Conservation (phyloP, 371 early-diverging fungal species). For the Apophysomyces elegans region DNA sequence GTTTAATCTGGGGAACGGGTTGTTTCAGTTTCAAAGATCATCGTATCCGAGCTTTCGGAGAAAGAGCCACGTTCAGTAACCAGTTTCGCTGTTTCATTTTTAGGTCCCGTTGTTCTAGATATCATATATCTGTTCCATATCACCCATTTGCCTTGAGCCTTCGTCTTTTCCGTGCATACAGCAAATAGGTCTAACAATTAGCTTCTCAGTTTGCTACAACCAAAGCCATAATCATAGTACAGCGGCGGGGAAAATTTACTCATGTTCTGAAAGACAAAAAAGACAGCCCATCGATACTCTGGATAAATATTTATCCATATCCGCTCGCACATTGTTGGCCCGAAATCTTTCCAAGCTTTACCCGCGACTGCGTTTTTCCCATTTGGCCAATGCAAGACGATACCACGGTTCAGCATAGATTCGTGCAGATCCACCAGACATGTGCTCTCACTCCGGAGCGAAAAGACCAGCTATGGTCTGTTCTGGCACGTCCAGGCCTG, state of each 20-base stretch:
- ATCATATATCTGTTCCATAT: too few species aligned
- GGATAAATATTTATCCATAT: too few species aligned
- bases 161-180: too few species aligned
- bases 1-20: background rate
- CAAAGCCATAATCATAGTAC: too few species aligned
- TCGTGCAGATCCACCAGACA: constrained; percentile 41
- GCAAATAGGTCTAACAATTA: too few species aligned
- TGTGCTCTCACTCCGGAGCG: constrained; percentile 14
- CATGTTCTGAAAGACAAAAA: background rate
- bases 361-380: constrained; percentile 1
- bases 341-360: background rate
- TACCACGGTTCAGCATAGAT: constrained; percentile 29
- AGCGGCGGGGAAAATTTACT: too few species aligned
- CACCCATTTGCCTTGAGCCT: too few species aligned
- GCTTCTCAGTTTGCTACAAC: too few species aligned
- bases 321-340: too few species aligned
- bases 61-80: too few species aligned
- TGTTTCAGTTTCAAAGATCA: background rate
- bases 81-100: too few species aligned
- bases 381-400: constrained; percentile 13
- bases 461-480: constrained; percentile 26
- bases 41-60: constrained; percentile 1
- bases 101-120: too few species aligned
- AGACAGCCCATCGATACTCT: background rate
- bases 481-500: constrained; percentile 19